These are phyloP conservation scores for Chloris gayana DNA, from an alignment of 176 grass and related monocot genomes.

Conservation along the genomic window DNA sequence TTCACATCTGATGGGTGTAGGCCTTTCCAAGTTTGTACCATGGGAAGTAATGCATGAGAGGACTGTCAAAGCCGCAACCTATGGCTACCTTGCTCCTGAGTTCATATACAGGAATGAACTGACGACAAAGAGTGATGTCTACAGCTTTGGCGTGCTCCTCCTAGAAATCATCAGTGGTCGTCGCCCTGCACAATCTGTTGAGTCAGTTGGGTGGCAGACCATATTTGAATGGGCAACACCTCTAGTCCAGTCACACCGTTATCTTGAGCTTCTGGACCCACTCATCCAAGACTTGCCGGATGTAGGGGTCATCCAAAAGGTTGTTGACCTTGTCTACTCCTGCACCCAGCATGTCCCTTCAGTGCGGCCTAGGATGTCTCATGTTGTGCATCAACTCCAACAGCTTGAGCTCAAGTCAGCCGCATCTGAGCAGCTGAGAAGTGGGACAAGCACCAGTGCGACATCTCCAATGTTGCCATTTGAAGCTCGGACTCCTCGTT, in stretches of 20 bases:
- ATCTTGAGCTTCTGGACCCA: conserved; percentile 89
- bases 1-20: conserved; percentile 95
- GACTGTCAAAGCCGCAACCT: conserved; percentile 84
- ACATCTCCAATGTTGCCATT: conserved; percentile 93
- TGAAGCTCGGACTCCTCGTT: conserved; percentile 76
- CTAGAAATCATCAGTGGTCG: conserved; percentile 90
- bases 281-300: conserved; percentile 80
- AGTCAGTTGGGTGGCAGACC: conserved; percentile 88
- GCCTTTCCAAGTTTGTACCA: conserved; percentile 90
- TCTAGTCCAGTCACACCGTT: conserved; percentile 81
- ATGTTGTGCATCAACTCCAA: conserved; percentile 94
- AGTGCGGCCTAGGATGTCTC: conserved; percentile 93
- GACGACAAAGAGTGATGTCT: conserved; percentile 96
- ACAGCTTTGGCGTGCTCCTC: conserved; percentile 95
- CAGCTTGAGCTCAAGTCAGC: conserved; percentile 77
- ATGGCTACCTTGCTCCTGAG: conserved; percentile 94
- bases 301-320: conserved; percentile 81
- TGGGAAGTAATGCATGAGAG: conserved; percentile 99
- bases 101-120: conserved; percentile 95
- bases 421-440: conserved; percentile 66
- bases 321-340: conserved; percentile 81
- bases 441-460: conserved; percentile 85
- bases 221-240: conserved; percentile 98
- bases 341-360: conserved; percentile 98
- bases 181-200: conserved; percentile 72